phyloP scores from a whole-genome alignment of 148 eudicot species.

The Rhododendron ferrugineum region DNA sequence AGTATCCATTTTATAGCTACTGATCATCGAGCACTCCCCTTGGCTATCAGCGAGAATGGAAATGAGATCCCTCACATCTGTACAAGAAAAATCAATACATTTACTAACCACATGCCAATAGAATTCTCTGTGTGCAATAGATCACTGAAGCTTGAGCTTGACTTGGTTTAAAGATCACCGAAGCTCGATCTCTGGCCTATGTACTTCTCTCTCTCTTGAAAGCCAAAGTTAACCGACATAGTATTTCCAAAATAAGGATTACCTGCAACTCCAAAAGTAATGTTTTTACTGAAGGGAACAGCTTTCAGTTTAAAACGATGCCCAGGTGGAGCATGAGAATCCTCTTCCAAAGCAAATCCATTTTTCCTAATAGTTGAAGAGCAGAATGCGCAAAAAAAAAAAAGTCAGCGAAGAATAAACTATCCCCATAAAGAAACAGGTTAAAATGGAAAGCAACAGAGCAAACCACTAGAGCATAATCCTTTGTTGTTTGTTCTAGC shows the following conservation, averaged over 20 bases:
- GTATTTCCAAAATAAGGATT: slow-evolving; percentile 9
- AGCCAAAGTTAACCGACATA: background rate
- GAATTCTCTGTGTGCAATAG: background rate
- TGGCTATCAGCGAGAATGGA: slow-evolving; percentile 81
- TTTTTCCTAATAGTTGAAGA: slow-evolving; percentile 55
- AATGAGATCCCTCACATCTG: slow-evolving; percentile 94
- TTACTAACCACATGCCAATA: background rate
- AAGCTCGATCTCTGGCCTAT: background rate
- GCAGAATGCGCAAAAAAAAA: slow-evolving; percentile 1
- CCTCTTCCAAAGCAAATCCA: slow-evolving; percentile 88
- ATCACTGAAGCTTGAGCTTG: background rate
- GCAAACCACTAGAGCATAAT: background rate
- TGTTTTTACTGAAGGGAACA: slow-evolving; percentile 93
- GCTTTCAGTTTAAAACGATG: slow-evolving; percentile 66
- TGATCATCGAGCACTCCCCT: slow-evolving; percentile 73
- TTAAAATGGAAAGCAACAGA: background rate
- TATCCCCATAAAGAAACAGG: background rate
- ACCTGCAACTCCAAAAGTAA: slow-evolving; percentile 94
- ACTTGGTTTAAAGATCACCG: background rate
- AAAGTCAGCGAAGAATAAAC: background rate
- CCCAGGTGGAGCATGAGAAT: slow-evolving; percentile 71
- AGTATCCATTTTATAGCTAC: slow-evolving; percentile 74
- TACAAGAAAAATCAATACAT: slow-evolving; percentile 6
- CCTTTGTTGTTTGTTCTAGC: no score
- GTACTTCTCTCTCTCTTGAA: background rate